Base-by-base conservation (phyloP, 2,329 filamentous ascomycete species). In the Ascochyta clinopodiicola region DNA sequence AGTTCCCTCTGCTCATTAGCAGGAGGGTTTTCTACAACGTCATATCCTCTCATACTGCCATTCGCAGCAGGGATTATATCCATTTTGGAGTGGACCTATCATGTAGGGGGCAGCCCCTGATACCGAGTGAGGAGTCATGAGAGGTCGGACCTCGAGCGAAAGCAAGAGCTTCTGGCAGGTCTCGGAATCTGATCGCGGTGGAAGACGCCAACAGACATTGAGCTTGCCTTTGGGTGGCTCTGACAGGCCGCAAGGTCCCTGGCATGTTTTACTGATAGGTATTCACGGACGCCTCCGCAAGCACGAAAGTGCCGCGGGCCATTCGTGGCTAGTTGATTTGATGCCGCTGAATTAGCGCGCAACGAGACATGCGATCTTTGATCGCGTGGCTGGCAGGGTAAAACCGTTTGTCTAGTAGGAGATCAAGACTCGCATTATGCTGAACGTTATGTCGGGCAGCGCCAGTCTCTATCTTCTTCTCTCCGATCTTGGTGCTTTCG, bases 161-260 rank as follows among this genome's bases (percentile, higher is more conserved):
- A 54, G 48, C 59, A 60, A 52, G 62, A 62, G 64, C 49, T 60
- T 53, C 47, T 57, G 50, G 61, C 56, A 64, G 53, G 46, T 67
- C 67, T 59, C 51, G 43, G 60, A 63, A 49, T 62, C 59, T 59
- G 13, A 65, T 37, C 43, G 53, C 22, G 56, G 59, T 61, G 68
- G 54, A 69, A 74, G 69, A 71, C 69, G 71, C 66, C 71, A 69
- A 69, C 68, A 66, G 70, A 69, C 53, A 68, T 71, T 55, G 63
- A 64, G 57, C 44, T 6, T 45, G 59, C 53, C 50, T 46, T 63
- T 29, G 32, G 51, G 60, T 40, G 31, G 38, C 56, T 63, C 64
- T 64, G 69, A 72, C 44, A 73, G 69, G 57, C 65, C 62, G 58
- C 34, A 64, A 61, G 61, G 66, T 61, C 68, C 71, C 40, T 72